Conservation (phyloP, 1,284 basidiomycete species). For the Cryptococcus sp. region DNA sequence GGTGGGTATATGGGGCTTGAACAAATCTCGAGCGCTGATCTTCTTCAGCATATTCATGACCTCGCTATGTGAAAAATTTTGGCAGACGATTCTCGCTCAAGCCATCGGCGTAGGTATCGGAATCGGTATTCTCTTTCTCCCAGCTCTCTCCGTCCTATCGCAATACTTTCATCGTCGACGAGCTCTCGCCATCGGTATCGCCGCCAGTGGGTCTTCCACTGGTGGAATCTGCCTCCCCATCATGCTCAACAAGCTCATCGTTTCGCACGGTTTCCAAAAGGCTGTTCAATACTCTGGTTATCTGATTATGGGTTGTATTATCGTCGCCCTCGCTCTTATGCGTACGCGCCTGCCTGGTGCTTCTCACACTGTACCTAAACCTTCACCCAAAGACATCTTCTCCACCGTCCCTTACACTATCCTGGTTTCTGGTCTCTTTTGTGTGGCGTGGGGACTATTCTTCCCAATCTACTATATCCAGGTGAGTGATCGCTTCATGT, state of each 20-base stretch:
- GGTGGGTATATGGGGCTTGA: constrained; percentile 26
- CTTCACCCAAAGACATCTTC: constrained; percentile 25
- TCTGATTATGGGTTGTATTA: constrained; percentile 28
- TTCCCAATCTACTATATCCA: constrained; percentile 43
- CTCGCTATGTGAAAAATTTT: constrained; percentile 62
- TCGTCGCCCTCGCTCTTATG: constrained; percentile 19
- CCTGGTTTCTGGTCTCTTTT: constrained; percentile 26
- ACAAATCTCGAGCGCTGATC: background rate
- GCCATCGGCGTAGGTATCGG: constrained; percentile 31
- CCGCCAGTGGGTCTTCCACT: constrained; percentile 33
- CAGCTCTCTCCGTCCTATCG: constrained; percentile 57
- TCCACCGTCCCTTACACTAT: constrained; percentile 31
- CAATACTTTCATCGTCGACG: constrained; percentile 57
- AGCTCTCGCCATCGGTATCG: constrained; percentile 38
- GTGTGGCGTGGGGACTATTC: constrained; percentile 39
- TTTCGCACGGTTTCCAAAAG: constrained; percentile 25
- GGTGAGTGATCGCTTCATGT: constrained; percentile 11
- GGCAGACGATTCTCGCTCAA: constrained; percentile 54
- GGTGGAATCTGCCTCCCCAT: constrained; percentile 52
- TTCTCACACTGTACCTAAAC: constrained; percentile 14
- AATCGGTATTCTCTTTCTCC: constrained; percentile 58
- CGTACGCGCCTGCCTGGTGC: constrained; percentile 23
- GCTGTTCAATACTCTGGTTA: constrained; percentile 33
- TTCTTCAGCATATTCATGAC: constrained; percentile 57
- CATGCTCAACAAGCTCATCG: constrained; percentile 37